Evolutionary conservation across 202 grass and related monocot species (phyloP).

Genomic region (Miscanthus sacchariflorus): DNA sequence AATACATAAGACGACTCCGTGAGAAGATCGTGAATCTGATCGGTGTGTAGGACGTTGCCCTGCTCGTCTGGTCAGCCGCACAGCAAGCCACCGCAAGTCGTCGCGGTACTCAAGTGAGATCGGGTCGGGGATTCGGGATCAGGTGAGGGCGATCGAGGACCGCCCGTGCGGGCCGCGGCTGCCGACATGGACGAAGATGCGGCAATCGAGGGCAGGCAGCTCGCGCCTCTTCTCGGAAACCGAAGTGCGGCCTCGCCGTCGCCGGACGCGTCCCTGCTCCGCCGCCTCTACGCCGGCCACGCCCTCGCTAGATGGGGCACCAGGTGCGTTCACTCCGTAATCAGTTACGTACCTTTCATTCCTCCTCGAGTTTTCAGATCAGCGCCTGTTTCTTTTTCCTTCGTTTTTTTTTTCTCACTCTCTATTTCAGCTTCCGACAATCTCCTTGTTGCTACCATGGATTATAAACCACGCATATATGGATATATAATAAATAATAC

Average conservation of each 20-base stretch:
- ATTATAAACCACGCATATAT: too few species aligned
- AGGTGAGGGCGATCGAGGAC: background rate
- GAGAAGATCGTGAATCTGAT: background rate
- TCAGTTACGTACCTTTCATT: background rate
- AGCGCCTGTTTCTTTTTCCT: background rate
- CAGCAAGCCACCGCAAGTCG: background rate
- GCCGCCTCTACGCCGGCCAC: slow-evolving; percentile 68
- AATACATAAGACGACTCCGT: background rate
- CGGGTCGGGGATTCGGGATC: background rate
- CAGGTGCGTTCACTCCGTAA: slow-evolving; percentile 40
- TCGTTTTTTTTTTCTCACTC: background rate
- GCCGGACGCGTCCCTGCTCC: slow-evolving; percentile 50
- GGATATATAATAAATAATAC: too few species aligned
- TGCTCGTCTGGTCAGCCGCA: background rate
- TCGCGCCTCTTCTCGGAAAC: slow-evolving; percentile 40
- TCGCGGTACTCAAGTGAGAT: background rate
- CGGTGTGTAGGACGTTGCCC: background rate
- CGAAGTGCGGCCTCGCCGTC: background rate
- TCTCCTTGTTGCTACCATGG: too few species aligned
- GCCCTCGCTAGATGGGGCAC: slow-evolving; percentile 76
- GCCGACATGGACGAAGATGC: slow-evolving; percentile 41
- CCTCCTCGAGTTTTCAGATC: background rate
- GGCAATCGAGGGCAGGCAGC: slow-evolving; percentile 19
- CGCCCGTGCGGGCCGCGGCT: background rate
- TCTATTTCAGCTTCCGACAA: background rate